Percentiles rank a stretch among this genome's conserved stretches.
phyloP scores from a whole-genome alignment of 257 asterid genomes.

The Nicotiana obtusifolia region DNA sequence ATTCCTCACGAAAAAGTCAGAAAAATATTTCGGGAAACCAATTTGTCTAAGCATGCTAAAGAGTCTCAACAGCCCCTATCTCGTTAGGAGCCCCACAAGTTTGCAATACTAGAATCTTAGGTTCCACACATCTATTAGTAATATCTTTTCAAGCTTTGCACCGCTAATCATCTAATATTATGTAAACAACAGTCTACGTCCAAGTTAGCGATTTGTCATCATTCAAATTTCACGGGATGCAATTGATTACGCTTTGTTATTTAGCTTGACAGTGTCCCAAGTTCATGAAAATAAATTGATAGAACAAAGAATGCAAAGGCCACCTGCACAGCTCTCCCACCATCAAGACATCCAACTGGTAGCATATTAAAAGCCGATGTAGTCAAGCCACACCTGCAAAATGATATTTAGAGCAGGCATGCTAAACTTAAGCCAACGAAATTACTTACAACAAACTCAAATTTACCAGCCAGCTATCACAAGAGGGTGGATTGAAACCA shows the following conservation, averaged over 20 bases:
- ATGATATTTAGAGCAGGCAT: slow-evolving; percentile 13
- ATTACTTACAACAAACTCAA: neutral
- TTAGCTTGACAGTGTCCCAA: slow-evolving; percentile 5
- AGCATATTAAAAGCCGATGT: slow-evolving; percentile 93
- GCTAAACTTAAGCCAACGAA: neutral
- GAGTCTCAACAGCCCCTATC: neutral
- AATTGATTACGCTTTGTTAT: slow-evolving; percentile 1
- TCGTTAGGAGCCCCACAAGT: neutral
- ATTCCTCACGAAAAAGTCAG: neutral
- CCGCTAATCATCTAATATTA: neutral
- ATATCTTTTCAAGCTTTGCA: neutral
- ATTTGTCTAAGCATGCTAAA: neutral
- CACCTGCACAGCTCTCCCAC: slow-evolving; percentile 98
- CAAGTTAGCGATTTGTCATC: neutral
- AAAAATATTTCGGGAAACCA: neutral
- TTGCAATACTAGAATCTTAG: neutral
- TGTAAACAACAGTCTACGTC: neutral
- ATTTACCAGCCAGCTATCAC: slow-evolving; percentile 94
- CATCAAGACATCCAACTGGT: slow-evolving; percentile 94
- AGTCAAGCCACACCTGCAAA: slow-evolving; percentile 85
- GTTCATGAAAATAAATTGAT: neutral
- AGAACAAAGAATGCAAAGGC: slow-evolving; percentile 9
- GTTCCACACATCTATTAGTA: neutral
- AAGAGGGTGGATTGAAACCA: slow-evolving; percentile 83
- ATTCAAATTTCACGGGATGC: neutral